These are phyloP conservation scores for Boletus subcaerulescens DNA, from an alignment of 768 basidiomycete species.

Conservation along the genomic window DNA sequence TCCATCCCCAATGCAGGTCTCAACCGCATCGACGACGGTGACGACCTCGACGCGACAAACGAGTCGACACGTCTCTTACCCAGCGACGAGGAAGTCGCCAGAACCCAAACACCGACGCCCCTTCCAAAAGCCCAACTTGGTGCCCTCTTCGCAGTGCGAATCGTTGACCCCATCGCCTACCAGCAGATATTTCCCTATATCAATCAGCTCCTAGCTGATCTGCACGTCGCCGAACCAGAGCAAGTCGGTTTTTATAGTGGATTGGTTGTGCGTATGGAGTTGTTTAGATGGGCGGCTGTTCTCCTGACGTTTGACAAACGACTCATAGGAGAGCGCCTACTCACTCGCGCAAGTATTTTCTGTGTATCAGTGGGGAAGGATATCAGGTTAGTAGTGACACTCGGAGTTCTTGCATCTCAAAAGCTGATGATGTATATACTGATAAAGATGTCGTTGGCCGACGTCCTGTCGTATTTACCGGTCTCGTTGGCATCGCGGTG, in stretches of 20 bases:
- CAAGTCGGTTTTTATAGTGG: constrained; percentile 67
- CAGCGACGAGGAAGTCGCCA: constrained; percentile 5
- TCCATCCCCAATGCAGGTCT: neutral
- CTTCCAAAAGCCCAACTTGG: constrained; percentile 47
- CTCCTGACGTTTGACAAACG: neutral
- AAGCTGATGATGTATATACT: neutral
- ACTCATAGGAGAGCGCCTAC: constrained; percentile 55
- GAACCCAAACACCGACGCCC: constrained; percentile 15
- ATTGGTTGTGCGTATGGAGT: constrained; percentile 44
- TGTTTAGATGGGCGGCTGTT: neutral
- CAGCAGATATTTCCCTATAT: constrained; percentile 65
- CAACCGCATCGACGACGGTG: neutral
- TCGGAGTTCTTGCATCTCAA: neutral
- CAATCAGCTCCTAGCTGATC: constrained; percentile 56
- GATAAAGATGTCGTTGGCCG: constrained; percentile 56
- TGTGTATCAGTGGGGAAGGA: constrained; percentile 58
- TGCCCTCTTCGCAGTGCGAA: constrained; percentile 39
- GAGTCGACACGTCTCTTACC: constrained; percentile 17
- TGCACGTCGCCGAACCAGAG: constrained; percentile 52
- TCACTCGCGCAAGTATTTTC: constrained; percentile 57
- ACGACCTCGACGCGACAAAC: neutral
- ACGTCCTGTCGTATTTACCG: constrained; percentile 55
- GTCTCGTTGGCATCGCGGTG: constrained; percentile 49
- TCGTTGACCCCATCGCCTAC: constrained; percentile 59
- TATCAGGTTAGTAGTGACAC: constrained; percentile 43